phyloP scores from a whole-genome alignment of 805 yeast genomes.

The Ogataea zsoltii region DNA sequence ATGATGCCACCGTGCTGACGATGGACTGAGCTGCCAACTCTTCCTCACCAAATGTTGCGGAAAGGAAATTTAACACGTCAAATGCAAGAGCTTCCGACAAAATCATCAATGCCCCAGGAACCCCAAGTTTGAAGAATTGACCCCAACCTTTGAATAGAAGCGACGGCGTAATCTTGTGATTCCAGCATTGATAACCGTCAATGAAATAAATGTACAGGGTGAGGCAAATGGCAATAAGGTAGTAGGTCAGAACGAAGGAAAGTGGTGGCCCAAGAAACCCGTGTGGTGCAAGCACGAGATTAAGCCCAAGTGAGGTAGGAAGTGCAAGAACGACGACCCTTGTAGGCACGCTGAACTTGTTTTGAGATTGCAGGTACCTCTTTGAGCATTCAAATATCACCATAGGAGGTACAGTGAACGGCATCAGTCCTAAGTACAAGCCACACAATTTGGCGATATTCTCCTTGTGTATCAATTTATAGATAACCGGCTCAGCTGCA shows the following conservation, averaged over 20 bases:
- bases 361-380: conserved; percentile 73
- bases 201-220: conserved; percentile 52
- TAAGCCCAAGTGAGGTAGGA: conserved; percentile 62
- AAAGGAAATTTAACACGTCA: conserved; percentile 51
- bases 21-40: conserved; percentile 56
- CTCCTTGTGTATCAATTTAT: conserved; percentile 42
- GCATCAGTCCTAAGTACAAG: conserved; percentile 49
- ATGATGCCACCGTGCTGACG: conserved; percentile 48
- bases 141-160: conserved; percentile 43
- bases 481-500: conserved; percentile 46
- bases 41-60: conserved; percentile 48
- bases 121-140: conserved; percentile 44
- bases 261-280: conserved; percentile 75
- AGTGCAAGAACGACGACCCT: conserved; percentile 65
- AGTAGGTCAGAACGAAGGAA: conserved; percentile 65
- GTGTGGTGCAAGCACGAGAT: conserved; percentile 55
- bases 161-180: conserved; percentile 22
- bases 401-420: conserved; percentile 67
- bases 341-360: conserved; percentile 74
- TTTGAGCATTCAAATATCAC: conserved; percentile 69
- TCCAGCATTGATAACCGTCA: conserved; percentile 72
- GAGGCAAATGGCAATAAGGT: conserved; percentile 62
- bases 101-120: conserved; percentile 57
- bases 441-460: conserved; percentile 51
- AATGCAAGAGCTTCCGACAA: conserved; percentile 59